Evolutionary conservation across 2,329 filamentous ascomycete genomes (phyloP).

Genomic region (Colletotrichum destructivum): DNA sequence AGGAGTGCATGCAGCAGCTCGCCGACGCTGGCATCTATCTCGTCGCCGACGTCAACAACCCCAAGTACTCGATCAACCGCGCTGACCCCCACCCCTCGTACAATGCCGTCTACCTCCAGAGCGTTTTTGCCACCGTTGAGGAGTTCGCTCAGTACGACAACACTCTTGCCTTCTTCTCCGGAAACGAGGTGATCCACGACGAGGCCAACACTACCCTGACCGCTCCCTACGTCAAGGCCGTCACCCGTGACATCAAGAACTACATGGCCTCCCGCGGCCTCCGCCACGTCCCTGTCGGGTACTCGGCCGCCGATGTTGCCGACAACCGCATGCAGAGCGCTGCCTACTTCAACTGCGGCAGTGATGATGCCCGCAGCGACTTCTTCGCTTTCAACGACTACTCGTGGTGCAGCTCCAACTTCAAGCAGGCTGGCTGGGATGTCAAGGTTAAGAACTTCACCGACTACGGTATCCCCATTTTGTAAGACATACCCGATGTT

Average conservation of each 20-base stretch:
- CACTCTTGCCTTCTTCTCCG: conserved; percentile 88
- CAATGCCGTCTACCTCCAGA: conserved; percentile 87
- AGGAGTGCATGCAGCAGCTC: conserved; percentile 86
- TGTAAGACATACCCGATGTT: conserved; percentile 61
- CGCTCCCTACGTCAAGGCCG: conserved; percentile 83
- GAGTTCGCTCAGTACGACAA: conserved; percentile 87
- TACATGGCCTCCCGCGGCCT: conserved; percentile 76
- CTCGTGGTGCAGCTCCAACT: conserved; percentile 85
- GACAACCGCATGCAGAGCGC: conserved; percentile 90
- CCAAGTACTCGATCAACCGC: conserved; percentile 90
- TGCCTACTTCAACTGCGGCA: conserved; percentile 93
- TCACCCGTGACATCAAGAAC: conserved; percentile 82
- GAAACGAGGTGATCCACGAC: conserved; percentile 86
- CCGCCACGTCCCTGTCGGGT: conserved; percentile 80
- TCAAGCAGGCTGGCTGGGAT: conserved; percentile 83
- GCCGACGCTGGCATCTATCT: conserved; percentile 92
- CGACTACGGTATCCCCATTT: conserved; percentile 89
- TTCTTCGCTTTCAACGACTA: conserved; percentile 94
- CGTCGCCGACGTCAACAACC: conserved; percentile 92
- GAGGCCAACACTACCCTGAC: conserved; percentile 72
- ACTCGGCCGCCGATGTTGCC: conserved; percentile 84
- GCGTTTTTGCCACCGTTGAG: conserved; percentile 90
- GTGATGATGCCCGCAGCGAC: conserved; percentile 86
- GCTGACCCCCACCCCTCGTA: conserved; percentile 81
- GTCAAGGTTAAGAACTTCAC: conserved; percentile 90